Conservation (phyloP, 1,139 yeast genomes). For the Geotrichum phurueaensis region DNA sequence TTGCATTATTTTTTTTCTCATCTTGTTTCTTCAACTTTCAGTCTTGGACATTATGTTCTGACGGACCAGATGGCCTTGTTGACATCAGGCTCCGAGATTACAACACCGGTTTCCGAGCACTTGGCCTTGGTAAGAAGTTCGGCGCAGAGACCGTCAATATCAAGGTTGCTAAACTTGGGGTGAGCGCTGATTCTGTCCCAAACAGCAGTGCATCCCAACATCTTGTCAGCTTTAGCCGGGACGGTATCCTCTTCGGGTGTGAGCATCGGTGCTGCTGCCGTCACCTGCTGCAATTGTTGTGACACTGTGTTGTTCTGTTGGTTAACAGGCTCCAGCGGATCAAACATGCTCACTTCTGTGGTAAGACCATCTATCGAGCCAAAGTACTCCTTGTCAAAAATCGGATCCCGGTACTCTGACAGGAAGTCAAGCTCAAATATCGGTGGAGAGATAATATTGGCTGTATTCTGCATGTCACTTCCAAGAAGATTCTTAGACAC, state of each 20-base stretch:
- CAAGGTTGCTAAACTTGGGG: slow-evolving; percentile 87
- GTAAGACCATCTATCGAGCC: slow-evolving; percentile 4
- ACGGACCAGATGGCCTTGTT: slow-evolving; percentile 38
- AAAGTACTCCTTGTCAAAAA: slow-evolving; percentile 25
- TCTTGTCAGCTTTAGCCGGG: slow-evolving; percentile 30
- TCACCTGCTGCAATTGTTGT: not conserved
- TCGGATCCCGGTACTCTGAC: slow-evolving; percentile 34
- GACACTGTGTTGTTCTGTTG: not conserved
- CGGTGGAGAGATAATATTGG: slow-evolving; percentile 20
- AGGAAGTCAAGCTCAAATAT: slow-evolving; percentile 33
- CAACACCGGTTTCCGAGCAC: slow-evolving; percentile 89
- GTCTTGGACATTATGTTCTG: slow-evolving; percentile 26
- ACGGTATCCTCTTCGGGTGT: slow-evolving; percentile 34
- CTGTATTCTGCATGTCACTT: slow-evolving; percentile 6
- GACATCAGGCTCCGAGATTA: slow-evolving; percentile 73
- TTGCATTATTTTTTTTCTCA: not conserved
- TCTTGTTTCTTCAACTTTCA: slow-evolving; percentile 26
- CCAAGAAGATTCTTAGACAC: not conserved
- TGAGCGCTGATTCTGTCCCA: slow-evolving; percentile 96
- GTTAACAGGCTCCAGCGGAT: slow-evolving; percentile 11
- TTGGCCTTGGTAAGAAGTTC: slow-evolving; percentile 92
- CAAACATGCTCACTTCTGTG: slow-evolving; percentile 13
- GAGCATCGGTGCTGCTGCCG: not conserved
- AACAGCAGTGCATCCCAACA: slow-evolving; percentile 76
- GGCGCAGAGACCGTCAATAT: slow-evolving; percentile 84